Percentiles rank a stretch among this genome's conserved stretches.
These are phyloP conservation scores for Pyrenophora teres DNA, from an alignment of 2,329 filamentous ascomycete genomes.

Conservation along the genomic window DNA sequence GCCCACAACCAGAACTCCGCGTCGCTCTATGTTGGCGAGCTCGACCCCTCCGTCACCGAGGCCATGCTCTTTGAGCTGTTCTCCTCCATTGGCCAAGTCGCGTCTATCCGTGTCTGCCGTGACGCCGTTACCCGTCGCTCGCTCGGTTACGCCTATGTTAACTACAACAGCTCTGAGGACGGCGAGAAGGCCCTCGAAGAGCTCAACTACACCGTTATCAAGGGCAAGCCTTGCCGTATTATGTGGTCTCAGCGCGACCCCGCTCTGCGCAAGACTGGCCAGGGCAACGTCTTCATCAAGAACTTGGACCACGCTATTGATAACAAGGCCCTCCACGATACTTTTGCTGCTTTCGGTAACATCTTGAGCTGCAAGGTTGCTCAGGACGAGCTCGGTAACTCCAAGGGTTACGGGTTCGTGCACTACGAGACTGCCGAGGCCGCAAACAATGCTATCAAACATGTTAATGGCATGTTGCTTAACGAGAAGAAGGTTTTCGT, in stretches of 20 bases:
- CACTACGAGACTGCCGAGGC: constrained; percentile 99
- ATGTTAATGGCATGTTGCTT: constrained; percentile 98
- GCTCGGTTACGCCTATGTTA: constrained; percentile 98
- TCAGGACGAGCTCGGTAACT: constrained; percentile 94
- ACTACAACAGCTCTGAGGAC: constrained; percentile 97
- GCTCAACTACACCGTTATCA: constrained; percentile 99
- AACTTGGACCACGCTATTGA: constrained; percentile 98
- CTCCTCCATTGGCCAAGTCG: constrained; percentile 97
- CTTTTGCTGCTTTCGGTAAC: constrained; percentile 96
- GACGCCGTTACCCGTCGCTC: constrained; percentile 98
- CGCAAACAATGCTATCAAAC: constrained; percentile 96
- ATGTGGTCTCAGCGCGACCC: constrained; percentile 99
- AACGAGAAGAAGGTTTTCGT: constrained; percentile 99
- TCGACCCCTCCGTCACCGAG: constrained; percentile 96
- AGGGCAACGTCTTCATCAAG: constrained; percentile 99
- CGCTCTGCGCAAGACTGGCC: constrained; percentile 96
- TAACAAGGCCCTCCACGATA: constrained; percentile 99
- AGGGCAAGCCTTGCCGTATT: constrained; percentile 98
- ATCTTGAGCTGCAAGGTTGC: constrained; percentile 99
- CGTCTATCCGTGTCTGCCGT: constrained; percentile 99
- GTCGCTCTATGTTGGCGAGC: constrained; percentile 98
- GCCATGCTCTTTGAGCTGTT: constrained; percentile 99
- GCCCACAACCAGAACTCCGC: constrained; percentile 86
- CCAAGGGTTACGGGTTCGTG: constrained; percentile 98
- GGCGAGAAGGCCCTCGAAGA: constrained; percentile 99